A percentile compares a stretch with the other conserved stretches of the same genome.
These are phyloP conservation scores for Tolypocladium nubicola DNA, from an alignment of 2,329 filamentous ascomycete genomes.

Conservation along the genomic window DNA sequence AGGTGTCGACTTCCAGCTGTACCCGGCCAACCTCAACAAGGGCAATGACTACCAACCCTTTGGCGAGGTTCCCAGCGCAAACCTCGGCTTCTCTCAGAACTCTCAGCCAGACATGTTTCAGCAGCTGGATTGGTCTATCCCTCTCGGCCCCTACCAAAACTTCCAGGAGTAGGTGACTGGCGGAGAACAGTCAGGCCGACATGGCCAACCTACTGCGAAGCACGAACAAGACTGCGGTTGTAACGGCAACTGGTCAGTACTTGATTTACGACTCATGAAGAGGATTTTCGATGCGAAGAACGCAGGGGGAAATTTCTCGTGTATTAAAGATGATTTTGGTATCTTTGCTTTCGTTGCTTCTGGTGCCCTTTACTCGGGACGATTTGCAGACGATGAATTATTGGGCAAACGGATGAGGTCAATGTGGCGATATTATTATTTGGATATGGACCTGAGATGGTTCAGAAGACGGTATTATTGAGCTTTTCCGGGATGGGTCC, in stretches of 20 bases:
- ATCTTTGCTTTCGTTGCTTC: not conserved
- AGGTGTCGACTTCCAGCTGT: slow-evolving; percentile 56
- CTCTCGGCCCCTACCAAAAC: not conserved
- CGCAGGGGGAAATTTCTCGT: not conserved
- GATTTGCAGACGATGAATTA: not conserved
- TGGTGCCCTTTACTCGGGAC: not conserved
- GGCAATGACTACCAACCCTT: slow-evolving; percentile 32
- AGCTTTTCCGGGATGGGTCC: not conserved
- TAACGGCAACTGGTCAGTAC: not conserved
- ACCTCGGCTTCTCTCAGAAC: slow-evolving; percentile 40
- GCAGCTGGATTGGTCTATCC: slow-evolving; percentile 27
- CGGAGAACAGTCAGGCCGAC: not conserved
- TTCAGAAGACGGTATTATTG: not conserved
- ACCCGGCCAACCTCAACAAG: slow-evolving; percentile 32
- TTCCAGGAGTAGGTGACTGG: not conserved
- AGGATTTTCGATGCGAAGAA: not conserved
- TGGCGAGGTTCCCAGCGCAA: slow-evolving; percentile 37
- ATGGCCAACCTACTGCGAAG: not conserved
- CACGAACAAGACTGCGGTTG: not conserved
- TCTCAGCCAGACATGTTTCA: slow-evolving; percentile 40
- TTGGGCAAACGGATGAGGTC: not conserved
- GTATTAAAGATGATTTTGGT: not conserved
- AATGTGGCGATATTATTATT: not conserved
- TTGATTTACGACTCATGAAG: not conserved
- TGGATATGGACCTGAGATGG: not conserved